Conservation (phyloP, 257 asterid species). For the Prunella vulgaris region DNA sequence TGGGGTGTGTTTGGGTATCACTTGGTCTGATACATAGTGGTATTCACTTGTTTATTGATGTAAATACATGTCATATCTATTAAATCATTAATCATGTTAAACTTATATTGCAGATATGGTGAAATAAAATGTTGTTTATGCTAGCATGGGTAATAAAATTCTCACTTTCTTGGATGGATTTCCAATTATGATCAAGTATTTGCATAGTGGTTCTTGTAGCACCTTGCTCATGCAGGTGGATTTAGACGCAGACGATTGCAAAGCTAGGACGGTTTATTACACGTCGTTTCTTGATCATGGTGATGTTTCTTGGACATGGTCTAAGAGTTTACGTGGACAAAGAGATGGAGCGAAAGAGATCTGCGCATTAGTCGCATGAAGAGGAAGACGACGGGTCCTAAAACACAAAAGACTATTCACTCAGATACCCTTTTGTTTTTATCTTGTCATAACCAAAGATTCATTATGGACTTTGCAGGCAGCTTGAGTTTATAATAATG, state of each 20-base stretch:
- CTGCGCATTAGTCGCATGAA: too few relatives aligned
- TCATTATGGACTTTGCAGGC: neutral
- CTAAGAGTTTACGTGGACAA: neutral
- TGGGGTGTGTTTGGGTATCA: constrained; percentile 32
- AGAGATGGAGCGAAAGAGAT: neutral
- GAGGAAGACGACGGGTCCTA: neutral
- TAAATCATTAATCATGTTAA: neutral
- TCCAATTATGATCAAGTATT: too few relatives aligned
- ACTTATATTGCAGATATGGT: neutral
- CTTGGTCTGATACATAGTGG: constrained; percentile 34
- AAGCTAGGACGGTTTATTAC: too few relatives aligned
- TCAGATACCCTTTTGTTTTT: neutral
- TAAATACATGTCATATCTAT: neutral
- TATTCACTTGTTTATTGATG: neutral
- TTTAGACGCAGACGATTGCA: too few relatives aligned
- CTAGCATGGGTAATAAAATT: too few relatives aligned
- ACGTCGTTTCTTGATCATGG: too few relatives aligned
- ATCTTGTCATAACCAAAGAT: constrained; percentile 1
- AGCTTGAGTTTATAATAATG: neutral
- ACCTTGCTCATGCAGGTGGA: too few relatives aligned
- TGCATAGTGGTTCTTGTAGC: too few relatives aligned
- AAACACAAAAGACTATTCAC: neutral
- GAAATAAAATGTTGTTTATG: too few relatives aligned
- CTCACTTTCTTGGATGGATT: too few relatives aligned
- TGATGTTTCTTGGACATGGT: neutral